Evolutionary conservation across 2,329 filamentous ascomycete species (phyloP).

Genomic region (Pochonia chlamydosporia): DNA sequence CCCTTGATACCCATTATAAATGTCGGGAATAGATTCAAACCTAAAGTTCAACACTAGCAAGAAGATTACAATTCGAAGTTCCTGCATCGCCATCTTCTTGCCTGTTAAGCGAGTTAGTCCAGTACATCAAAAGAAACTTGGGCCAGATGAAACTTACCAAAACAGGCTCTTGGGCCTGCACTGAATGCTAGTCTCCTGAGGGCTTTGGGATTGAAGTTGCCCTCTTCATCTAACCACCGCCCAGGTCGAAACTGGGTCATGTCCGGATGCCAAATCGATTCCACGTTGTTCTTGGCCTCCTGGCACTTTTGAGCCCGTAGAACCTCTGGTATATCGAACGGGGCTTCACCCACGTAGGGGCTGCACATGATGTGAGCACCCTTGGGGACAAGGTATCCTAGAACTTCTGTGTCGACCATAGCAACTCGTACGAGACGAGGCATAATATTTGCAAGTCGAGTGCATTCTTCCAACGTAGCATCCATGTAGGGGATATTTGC

Average conservation of each 20-base stretch:
- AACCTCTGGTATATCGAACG: conserved; percentile 12
- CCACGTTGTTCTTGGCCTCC: not conserved
- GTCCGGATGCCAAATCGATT: conserved; percentile 1
- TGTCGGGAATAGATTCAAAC: conserved; percentile 1
- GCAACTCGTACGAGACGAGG: not conserved
- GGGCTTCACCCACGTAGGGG: not conserved
- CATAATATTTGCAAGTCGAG: not conserved
- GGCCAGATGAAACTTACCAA: not conserved
- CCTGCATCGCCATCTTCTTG: conserved; percentile 3
- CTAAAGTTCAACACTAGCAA: not conserved
- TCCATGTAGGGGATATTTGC: conserved; percentile 5
- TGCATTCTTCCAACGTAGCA: conserved; percentile 1
- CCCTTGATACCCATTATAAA: not conserved
- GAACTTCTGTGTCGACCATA: not conserved
- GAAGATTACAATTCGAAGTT: not conserved
- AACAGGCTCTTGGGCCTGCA: conserved; percentile 1
- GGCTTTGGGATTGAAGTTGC: not conserved
- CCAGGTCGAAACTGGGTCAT: conserved; percentile 9
- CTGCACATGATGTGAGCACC: conserved; percentile 2
- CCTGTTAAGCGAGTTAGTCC: not conserved
- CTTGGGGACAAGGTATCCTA: conserved; percentile 1
- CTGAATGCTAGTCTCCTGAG: conserved; percentile 1
- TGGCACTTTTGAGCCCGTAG: conserved; percentile 4
- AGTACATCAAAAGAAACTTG: not conserved
- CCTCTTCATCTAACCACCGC: conserved; percentile 8